These are phyloP conservation scores for Botrytis fragariae DNA, from an alignment of 2,329 filamentous ascomycete genomes.

Conservation along the genomic window DNA sequence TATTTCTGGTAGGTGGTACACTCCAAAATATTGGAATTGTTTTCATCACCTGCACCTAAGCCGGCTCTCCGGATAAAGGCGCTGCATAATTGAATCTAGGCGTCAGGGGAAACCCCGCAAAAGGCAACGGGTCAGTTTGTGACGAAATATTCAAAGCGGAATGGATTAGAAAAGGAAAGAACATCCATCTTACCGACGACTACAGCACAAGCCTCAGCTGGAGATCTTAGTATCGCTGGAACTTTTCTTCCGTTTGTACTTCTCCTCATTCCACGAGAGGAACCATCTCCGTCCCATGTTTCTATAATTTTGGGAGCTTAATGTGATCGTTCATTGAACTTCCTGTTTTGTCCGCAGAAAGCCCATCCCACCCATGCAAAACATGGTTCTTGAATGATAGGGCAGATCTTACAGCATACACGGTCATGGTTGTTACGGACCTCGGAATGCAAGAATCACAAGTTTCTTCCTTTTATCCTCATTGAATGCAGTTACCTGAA, in stretches of 20 bases:
- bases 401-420: background rate
- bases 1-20: background rate
- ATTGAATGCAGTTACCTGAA: background rate
- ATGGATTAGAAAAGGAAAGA: background rate
- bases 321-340: constrained; percentile 2
- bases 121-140: background rate
- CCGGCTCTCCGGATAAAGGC: background rate
- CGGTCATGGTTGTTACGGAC: background rate
- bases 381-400: background rate
- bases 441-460: constrained; percentile 3
- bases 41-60: background rate
- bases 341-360: constrained; percentile 8
- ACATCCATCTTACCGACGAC: background rate
- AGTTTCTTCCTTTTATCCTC: background rate
- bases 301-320: constrained; percentile 1
- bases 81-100: background rate
- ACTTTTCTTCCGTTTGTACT: background rate
- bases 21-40: background rate
- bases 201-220: background rate
- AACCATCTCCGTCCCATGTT: background rate
- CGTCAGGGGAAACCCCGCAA: background rate
- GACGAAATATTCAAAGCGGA: background rate
- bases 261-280: background rate
- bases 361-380: background rate
- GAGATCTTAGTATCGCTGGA: background rate